Percentiles rank a stretch among this genome's conserved stretches.
Conservation (phyloP, 345 rosid genomes). For the Clausena lansium region DNA sequence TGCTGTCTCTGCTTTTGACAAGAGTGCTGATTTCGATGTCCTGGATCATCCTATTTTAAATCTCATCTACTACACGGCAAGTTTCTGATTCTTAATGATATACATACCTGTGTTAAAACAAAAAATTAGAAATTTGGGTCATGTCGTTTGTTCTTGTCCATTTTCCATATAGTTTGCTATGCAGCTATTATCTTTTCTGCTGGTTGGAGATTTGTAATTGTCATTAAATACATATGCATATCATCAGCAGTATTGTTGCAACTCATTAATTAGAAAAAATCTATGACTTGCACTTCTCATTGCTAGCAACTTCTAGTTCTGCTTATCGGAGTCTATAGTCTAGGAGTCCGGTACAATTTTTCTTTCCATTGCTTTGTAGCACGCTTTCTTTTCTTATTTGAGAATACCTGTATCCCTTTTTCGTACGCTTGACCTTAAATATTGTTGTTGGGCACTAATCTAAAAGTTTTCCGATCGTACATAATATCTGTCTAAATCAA, state of each 20-base stretch:
- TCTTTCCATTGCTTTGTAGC: too few species aligned
- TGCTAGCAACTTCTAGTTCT: neutral
- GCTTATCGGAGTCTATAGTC: too few species aligned
- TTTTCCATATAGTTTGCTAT: neutral
- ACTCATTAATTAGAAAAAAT: neutral
- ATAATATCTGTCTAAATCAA: too few species aligned
- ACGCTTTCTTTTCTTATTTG: too few species aligned
- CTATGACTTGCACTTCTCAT: neutral
- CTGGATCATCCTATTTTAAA: slow-evolving; percentile 69
- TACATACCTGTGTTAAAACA: neutral
- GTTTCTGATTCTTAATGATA: slow-evolving; percentile 1
- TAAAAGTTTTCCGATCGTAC: too few species aligned
- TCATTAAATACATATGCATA: neutral
- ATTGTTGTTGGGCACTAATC: too few species aligned
- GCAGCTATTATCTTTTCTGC: neutral
- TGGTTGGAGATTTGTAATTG: neutral
- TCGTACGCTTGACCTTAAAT: too few species aligned
- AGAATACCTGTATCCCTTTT: too few species aligned
- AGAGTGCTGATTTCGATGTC: slow-evolving; percentile 59
- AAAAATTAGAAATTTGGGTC: neutral
- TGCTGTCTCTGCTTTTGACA: slow-evolving; percentile 45
- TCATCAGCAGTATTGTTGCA: neutral
- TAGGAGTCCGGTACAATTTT: too few species aligned
- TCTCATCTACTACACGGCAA: slow-evolving; percentile 61
- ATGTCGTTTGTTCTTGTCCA: neutral